Evolutionary conservation across 352 stramenopile species (phyloP).

Genomic region (Globisporangium ultimum): DNA sequence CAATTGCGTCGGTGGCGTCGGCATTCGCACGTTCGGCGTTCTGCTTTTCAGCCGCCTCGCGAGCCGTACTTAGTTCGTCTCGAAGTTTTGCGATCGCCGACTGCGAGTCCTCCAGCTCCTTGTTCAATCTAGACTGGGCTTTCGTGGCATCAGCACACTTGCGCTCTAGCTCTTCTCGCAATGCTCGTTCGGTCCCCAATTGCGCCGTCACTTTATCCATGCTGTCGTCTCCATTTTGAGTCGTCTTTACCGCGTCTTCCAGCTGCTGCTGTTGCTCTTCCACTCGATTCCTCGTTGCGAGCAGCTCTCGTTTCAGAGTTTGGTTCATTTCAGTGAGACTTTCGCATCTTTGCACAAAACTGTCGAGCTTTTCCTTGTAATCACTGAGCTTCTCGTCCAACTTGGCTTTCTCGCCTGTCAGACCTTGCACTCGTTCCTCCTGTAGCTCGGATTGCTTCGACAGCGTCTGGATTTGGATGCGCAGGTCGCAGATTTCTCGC

Average conservation of each 20-base stretch:
- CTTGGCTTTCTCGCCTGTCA: constrained; percentile 17
- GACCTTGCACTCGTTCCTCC: constrained; percentile 17
- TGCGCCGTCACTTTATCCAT: constrained; percentile 10
- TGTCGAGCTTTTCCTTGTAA: constrained; percentile 20
- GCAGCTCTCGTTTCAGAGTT: constrained; percentile 33
- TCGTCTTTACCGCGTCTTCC: too few species aligned
- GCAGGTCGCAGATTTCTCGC: constrained; percentile 16
- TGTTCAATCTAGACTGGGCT: constrained; percentile 3
- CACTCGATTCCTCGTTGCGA: constrained; percentile 12
- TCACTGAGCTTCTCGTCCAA: constrained; percentile 20
- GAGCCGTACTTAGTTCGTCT: constrained; percentile 25
- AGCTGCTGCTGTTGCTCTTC: constrained; percentile 10
- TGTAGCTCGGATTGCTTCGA: constrained; percentile 18
- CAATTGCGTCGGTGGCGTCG: constrained; percentile 14
- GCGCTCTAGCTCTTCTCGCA: constrained; percentile 3
- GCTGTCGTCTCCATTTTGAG: constrained; percentile 17
- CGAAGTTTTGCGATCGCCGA: constrained; percentile 25
- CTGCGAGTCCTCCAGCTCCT: constrained; percentile 31
- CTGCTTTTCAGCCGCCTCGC: constrained; percentile 18
- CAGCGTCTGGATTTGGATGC: constrained; percentile 11
- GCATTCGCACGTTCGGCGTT: constrained; percentile 13
- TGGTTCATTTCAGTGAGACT: constrained; percentile 22
- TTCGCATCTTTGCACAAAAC: constrained; percentile 23
- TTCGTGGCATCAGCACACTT: constrained; percentile 12
- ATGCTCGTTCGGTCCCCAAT: constrained; percentile 10